Conservation (phyloP, 345 rosid species). For the Gynandropsis gynandra region DNA sequence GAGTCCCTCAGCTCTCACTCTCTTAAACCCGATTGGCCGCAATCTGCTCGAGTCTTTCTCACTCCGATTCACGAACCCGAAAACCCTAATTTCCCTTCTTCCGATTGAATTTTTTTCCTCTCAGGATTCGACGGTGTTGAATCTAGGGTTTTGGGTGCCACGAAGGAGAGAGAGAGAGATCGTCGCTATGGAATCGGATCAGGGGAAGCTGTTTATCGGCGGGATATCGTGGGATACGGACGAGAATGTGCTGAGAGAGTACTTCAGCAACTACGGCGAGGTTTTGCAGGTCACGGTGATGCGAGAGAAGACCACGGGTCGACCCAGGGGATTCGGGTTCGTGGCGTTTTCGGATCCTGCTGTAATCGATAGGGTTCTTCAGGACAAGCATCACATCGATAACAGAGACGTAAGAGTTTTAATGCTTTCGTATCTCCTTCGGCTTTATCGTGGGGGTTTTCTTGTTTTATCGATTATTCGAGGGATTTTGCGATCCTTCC, state of each 20-base stretch:
- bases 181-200: conserved; percentile 65
- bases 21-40: conserved; percentile 25
- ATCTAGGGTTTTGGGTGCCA: conserved; percentile 16
- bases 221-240: conserved; percentile 93
- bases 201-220: conserved; percentile 82
- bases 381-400: conserved; percentile 66
- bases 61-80: conserved; percentile 21
- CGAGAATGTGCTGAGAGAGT: conserved; percentile 60
- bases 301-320: conserved; percentile 64
- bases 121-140: conserved; percentile 17
- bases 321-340: conserved; percentile 83
- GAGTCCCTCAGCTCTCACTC: conserved; percentile 2
- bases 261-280: conserved; percentile 64
- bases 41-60: conserved; percentile 13
- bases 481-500: no score
- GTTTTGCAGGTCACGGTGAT: conserved; percentile 59
- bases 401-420: conserved; percentile 58
- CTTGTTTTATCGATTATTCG: no score
- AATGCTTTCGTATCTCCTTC: background rate
- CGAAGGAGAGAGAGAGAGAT: conserved; percentile 4
- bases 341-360: conserved; percentile 72
- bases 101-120: conserved; percentile 11
- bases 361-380: conserved; percentile 58
- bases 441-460: background rate
- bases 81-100: conserved; percentile 27